Base-by-base conservation (phyloP, 1,284 basidiomycete species). In the Schizopora paradoxa region DNA sequence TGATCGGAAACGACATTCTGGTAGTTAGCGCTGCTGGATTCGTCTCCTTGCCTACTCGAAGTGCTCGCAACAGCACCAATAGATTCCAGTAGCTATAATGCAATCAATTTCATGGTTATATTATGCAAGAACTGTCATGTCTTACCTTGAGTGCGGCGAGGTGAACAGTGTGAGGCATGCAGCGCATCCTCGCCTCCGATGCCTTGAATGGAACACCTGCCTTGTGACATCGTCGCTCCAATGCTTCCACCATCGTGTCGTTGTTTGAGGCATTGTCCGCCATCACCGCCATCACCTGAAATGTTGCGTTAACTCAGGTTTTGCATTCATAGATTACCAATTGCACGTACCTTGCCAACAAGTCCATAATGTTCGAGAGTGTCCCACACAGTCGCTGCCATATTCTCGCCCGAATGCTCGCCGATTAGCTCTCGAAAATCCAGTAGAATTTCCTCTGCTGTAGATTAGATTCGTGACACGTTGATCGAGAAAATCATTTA, bases 221-320 rank as follows among this genome's bases (percentile, higher is more conserved):
- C 2, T 5, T 21, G 5, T 6, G 10, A 28, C 32, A 21, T 25
- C 7, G 8, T 5, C 6, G 2, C n/a, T 27, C 31, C 34, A 52
- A 32, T n/a, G 27, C 14, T 8, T 19, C 6, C 39, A 52, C 38
- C 49, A 52, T 47, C 19, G 48, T 52, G 35, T 52, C 45, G 27
- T 52, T 52, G 25, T 51, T 52, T 5, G 41, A 27, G 10, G 49
- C 49, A 47, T 52, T 52, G 29, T 52, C 49, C 16, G 38, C 16
- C 4, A 41, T 37, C 22, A 52, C 18, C 7, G 48, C 35, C 18
- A 27, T 16, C 11, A 52, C 26, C 51, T 52, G 34, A 6, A 1
- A 18, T 25, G 31, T 19, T 11, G 13, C 18, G 11, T 31, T 13
- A 13, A 19, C 7, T 5, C 7, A 44, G 29, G 11, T 14, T 16